Evolutionary conservation across 2,329 filamentous ascomycete genomes (phyloP), one percentile per base, ranked within the genome.

Genomic region (Atkinsonella texensis): DNA sequence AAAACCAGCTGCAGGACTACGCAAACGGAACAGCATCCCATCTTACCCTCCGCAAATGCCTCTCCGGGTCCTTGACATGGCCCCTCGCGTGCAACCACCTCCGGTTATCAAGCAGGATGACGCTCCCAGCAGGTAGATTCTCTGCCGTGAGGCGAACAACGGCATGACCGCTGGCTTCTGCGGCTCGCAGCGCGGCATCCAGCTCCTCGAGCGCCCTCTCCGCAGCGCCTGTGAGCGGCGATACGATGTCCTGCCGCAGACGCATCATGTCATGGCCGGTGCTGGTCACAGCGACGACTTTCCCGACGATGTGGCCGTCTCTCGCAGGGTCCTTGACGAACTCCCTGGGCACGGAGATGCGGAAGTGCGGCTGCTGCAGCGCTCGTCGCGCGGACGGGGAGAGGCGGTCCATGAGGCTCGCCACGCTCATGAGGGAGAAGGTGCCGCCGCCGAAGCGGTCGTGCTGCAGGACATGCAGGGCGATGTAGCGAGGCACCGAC

Each of bases 391-490:
- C 62, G 1, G 50, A 44, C 0, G 56, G 48, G 0, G 65, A 64
- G 0, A 70, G 57, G 1, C 60, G 51, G 11, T 52, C 18, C 35
- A 57, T 49, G 15, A 69, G 58, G 5, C 53, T 56, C 12, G 62
- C 57, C 8, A 67, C 63, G 18, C 64, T 68, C 60, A 71, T 59
- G 15, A 66, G 59, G 1, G 69, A 72, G 0, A 72, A 57, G 0
- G 68, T 70, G 0, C 70, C 70, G 0, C 70, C 69, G 3, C 70
- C 68, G n/a, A 49, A 62, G 0, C 62, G 60, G 53, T 73, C 70
- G 18, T 64, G 62, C n/a, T 64, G 68, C 0, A 73, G 62, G 0
- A 72, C 68, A 15, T 72, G 70, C 0, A 72, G 62, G 0, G 68
- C 70, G 46, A 73, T 71, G 46, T 63, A 71, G 3, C 65, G 51